Percentiles rank a stretch among this genome's conserved stretches.
Evolutionary conservation across 2,329 filamentous ascomycete species (phyloP).

Genomic region (Xylaria sp.): DNA sequence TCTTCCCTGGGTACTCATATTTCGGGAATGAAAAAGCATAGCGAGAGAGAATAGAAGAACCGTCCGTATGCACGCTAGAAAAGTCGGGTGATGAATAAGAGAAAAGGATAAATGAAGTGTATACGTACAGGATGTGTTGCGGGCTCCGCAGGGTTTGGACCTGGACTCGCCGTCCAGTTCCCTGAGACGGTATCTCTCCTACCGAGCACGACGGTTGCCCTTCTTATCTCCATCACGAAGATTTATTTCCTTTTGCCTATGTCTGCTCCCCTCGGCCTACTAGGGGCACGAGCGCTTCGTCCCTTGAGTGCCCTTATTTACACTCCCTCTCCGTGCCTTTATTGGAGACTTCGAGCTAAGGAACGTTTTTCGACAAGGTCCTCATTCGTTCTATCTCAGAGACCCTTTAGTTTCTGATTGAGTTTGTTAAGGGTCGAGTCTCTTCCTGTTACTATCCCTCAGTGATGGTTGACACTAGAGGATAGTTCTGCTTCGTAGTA

Average conservation of each 20-base stretch:
- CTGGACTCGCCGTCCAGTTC: conserved; percentile 35
- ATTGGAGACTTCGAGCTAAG: neutral
- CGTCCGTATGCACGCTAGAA: neutral
- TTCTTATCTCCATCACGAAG: conserved; percentile 6
- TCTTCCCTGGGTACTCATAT: too few species aligned
- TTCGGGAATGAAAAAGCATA: too few species aligned
- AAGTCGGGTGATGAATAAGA: neutral
- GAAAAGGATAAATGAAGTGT: neutral
- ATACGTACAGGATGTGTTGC: conserved; percentile 26
- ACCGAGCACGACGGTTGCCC: neutral
- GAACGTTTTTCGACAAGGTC: neutral
- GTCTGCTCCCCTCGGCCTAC: neutral
- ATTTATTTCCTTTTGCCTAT: neutral
- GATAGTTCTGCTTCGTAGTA: neutral
- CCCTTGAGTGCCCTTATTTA: neutral
- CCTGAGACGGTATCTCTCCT: conserved; percentile 30
- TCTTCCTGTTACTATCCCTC: neutral
- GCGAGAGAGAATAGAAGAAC: too few species aligned
- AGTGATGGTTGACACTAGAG: neutral
- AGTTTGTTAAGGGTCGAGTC: neutral
- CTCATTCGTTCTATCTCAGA: conserved; percentile 3
- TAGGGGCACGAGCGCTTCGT: neutral
- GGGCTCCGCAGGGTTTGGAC: conserved; percentile 13
- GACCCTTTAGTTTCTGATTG: neutral
- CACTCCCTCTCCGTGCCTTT: conserved; percentile 3